Conservation (phyloP, 2,329 filamentous ascomycete genomes). For the Arthrinium phaeospermum region DNA sequence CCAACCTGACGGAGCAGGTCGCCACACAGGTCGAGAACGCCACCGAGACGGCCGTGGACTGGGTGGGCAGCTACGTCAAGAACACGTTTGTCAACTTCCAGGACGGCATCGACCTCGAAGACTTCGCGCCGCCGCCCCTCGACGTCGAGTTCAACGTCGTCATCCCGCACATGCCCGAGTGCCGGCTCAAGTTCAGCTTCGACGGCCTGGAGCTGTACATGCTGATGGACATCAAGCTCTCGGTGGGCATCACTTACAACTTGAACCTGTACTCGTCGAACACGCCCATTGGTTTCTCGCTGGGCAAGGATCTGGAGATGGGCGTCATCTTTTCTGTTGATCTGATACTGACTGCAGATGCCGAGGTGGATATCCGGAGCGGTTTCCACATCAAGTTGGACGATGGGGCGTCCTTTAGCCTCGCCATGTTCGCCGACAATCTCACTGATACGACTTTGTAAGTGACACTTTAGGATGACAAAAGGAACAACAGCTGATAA, state of each 20-base stretch:
- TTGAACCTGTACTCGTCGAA: constrained; percentile 55
- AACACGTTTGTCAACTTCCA: constrained; percentile 33
- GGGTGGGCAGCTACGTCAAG: constrained; percentile 32
- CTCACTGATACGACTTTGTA: constrained; percentile 56
- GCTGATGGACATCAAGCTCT: constrained; percentile 49
- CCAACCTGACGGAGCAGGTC: constrained; percentile 42
- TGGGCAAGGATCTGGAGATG: constrained; percentile 46
- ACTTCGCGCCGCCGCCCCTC: constrained; percentile 43
- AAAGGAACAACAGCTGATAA: background rate
- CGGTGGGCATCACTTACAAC: constrained; percentile 49
- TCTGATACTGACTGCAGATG: constrained; percentile 55
- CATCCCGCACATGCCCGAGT: constrained; percentile 49
- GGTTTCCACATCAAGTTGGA: constrained; percentile 63
- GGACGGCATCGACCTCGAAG: constrained; percentile 36
- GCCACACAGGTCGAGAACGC: constrained; percentile 41
- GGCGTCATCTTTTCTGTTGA: constrained; percentile 57
- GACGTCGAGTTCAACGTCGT: constrained; percentile 52
- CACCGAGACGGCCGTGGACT: constrained; percentile 35
- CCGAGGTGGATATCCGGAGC: constrained; percentile 54
- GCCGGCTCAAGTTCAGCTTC: constrained; percentile 52
- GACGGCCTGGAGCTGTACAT: constrained; percentile 59
- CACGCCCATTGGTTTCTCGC: constrained; percentile 47
- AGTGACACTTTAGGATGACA: constrained; percentile 33
- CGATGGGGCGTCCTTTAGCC: constrained; percentile 52
- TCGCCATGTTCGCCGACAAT: constrained; percentile 56